These are phyloP conservation scores for Excoecaria cochinchinensis DNA, from an alignment of 345 rosid species.

Conservation along the genomic window DNA sequence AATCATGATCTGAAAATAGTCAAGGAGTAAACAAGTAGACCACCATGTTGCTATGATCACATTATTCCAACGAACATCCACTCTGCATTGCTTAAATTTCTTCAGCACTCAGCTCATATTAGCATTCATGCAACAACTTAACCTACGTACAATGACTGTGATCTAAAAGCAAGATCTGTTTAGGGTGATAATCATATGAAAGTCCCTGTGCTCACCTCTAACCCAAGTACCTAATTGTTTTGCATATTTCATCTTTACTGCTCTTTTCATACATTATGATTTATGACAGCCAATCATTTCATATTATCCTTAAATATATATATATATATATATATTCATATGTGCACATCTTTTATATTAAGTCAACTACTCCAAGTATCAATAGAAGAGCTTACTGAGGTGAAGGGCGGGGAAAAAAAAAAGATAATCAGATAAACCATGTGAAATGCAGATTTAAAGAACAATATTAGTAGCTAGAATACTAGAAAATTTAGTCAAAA, in stretches of 20 bases:
- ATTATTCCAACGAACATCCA: neutral
- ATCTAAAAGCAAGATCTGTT: neutral
- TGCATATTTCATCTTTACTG: neutral
- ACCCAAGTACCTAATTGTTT: neutral
- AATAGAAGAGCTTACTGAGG: neutral
- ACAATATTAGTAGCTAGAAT: neutral
- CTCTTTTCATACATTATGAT: neutral
- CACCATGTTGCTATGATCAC: neutral
- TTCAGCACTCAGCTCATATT: neutral
- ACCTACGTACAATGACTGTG: neutral
- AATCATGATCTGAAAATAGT: neutral
- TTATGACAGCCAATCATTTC: neutral
- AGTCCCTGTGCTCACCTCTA: neutral
- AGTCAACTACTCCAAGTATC: neutral
- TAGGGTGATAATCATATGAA: neutral
- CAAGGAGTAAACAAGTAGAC: neutral
- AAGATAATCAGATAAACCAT: neutral
- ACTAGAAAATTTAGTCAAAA: neutral
- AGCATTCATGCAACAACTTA: neutral
- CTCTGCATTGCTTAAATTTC: neutral
- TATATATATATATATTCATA: no score
- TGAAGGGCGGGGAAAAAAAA: neutral
- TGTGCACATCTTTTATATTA: neutral
- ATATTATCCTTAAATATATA: neutral
- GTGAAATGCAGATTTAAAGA: neutral